Evolutionary conservation across 2,329 filamentous ascomycete genomes (phyloP).

Genomic region (Coniochaeta sp.): DNA sequence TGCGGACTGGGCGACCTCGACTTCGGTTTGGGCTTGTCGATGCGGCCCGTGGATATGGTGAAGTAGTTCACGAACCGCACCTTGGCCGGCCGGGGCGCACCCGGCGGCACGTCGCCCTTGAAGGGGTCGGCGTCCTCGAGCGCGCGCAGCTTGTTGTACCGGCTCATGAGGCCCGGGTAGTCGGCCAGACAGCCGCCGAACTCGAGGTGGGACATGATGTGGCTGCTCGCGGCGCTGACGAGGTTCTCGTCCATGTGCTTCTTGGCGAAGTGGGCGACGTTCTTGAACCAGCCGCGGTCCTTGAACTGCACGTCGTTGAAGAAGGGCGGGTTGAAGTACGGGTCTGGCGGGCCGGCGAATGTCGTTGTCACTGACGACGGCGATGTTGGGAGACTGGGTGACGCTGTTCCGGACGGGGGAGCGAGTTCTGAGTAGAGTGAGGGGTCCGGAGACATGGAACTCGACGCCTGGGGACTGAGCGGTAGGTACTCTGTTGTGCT

Average conservation of each 20-base stretch:
- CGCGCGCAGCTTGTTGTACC: conserved; percentile 63
- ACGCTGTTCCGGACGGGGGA: conserved; percentile 15
- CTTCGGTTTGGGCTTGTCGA: conserved; percentile 40
- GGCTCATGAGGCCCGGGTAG: conserved; percentile 58
- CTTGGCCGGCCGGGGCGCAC: conserved; percentile 34
- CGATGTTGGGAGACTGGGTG: conserved; percentile 8
- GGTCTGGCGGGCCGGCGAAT: conserved; percentile 32
- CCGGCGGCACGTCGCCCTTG: conserved; percentile 24
- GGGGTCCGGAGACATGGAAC: conserved; percentile 15
- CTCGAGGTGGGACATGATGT: conserved; percentile 74
- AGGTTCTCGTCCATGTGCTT: conserved; percentile 71
- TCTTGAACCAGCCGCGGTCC: conserved; percentile 62
- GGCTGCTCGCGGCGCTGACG: conserved; percentile 61
- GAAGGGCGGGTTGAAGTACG: conserved; percentile 70
- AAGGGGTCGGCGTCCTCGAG: conserved; percentile 65
- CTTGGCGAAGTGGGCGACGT: conserved; percentile 67
- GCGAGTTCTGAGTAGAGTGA: conserved; percentile 17
- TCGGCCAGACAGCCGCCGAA: conserved; percentile 79
- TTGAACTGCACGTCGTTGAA: conserved; percentile 65
- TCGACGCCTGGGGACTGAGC: conserved; percentile 10
- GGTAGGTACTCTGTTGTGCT: conserved; percentile 8
- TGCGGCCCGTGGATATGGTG: conserved; percentile 71
- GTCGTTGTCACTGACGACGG: conserved; percentile 10
- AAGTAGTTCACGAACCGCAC: conserved; percentile 87
- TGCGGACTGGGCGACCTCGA: conserved; percentile 7